Percentiles rank a stretch among this genome's conserved stretches.
These are phyloP conservation scores for Paecilomyces variotii DNA, from an alignment of 2,329 filamentous ascomycete species.

Conservation along the genomic window DNA sequence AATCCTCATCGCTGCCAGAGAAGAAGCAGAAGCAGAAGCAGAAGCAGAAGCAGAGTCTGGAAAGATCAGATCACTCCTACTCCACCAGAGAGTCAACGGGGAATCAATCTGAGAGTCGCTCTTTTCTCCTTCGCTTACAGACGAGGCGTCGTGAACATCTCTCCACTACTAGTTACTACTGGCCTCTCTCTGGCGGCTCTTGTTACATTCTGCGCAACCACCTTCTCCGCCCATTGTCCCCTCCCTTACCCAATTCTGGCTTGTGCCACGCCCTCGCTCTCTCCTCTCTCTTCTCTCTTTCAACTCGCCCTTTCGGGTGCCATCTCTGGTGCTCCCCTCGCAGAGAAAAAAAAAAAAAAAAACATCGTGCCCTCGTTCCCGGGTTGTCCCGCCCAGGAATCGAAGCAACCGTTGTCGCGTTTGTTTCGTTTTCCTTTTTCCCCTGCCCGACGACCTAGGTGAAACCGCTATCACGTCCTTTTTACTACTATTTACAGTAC, in stretches of 20 bases:
- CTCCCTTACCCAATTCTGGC: not conserved
- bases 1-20: too few relatives aligned
- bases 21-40: too few relatives aligned
- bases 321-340: too few relatives aligned
- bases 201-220: not conserved
- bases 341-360: not conserved
- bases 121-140: not conserved
- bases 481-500: too few relatives aligned
- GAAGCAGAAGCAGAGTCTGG: too few relatives aligned
- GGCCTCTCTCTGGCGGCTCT: not conserved
- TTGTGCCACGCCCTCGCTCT: not conserved
- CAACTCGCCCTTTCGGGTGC: too few relatives aligned
- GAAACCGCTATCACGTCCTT: too few relatives aligned
- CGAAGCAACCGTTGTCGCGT: not conserved
- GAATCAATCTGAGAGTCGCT: too few relatives aligned
- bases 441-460: too few relatives aligned
- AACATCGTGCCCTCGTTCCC: not conserved
- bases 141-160: not conserved
- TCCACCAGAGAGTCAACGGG: too few relatives aligned
- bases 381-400: not conserved
- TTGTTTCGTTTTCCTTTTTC: not conserved
- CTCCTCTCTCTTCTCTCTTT: not conserved
- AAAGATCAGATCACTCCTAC: too few relatives aligned
- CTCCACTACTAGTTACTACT: too few relatives aligned
- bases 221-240: not conserved